phyloP scores from a whole-genome alignment of 2,329 filamentous ascomycete species.

The Metarhizium rileyi region DNA sequence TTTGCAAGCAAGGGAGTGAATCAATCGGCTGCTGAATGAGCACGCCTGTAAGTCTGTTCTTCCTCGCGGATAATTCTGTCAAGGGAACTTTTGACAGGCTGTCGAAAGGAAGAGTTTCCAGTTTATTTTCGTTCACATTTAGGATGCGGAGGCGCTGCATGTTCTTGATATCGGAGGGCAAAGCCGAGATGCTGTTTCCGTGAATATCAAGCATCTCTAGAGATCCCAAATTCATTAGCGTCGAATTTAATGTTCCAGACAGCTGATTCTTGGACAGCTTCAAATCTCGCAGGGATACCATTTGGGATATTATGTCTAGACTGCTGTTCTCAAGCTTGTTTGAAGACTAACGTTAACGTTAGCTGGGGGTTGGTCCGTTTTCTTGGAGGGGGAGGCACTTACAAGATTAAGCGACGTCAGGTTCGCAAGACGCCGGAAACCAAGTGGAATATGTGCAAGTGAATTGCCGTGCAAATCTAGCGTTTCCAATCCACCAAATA shows the following conservation, averaged over 20 bases:
- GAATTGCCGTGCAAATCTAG: slow-evolving; percentile 82
- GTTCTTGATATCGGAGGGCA: slow-evolving; percentile 59
- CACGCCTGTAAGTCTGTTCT: slow-evolving; percentile 67
- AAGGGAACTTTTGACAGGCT: slow-evolving; percentile 58
- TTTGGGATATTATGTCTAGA: slow-evolving; percentile 64
- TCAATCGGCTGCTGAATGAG: slow-evolving; percentile 57
- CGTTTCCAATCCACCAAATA: slow-evolving; percentile 73
- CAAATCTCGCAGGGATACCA: slow-evolving; percentile 64
- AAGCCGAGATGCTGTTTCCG: slow-evolving; percentile 62
- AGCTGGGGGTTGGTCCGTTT: slow-evolving; percentile 10
- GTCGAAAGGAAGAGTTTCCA: slow-evolving; percentile 63
- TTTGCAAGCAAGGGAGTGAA: slow-evolving; percentile 55
- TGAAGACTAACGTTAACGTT: slow-evolving; percentile 48
- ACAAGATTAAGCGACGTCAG: slow-evolving; percentile 78
- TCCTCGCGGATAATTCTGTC: slow-evolving; percentile 62
- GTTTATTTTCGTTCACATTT: slow-evolving; percentile 70
- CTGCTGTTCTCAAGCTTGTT: slow-evolving; percentile 68
- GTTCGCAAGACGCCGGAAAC: slow-evolving; percentile 60
- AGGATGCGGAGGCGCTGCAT: slow-evolving; percentile 63
- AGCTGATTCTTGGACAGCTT: slow-evolving; percentile 72
- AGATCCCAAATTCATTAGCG: slow-evolving; percentile 53
- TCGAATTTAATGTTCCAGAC: slow-evolving; percentile 54
- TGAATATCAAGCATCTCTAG: slow-evolving; percentile 77
- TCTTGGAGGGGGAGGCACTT: slow-evolving; percentile 20
- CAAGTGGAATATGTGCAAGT: slow-evolving; percentile 61